Evolutionary conservation across 768 basidiomycete species (phyloP).

Genomic region (Trametes cinnabarina): DNA sequence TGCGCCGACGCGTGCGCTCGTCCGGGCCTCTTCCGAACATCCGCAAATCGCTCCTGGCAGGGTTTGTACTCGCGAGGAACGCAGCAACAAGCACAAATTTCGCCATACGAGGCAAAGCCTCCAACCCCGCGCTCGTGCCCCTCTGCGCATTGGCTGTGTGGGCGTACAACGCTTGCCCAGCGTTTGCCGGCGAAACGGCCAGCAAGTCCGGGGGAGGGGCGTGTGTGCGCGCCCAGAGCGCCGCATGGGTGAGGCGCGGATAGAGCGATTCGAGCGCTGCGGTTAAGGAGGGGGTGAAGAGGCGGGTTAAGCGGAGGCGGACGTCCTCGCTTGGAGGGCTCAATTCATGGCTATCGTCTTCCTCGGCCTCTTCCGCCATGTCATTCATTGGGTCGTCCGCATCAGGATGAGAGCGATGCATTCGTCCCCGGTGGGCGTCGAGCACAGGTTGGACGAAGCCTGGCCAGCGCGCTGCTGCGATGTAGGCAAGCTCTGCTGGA

Average conservation of each 20-base stretch:
- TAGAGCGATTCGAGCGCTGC: conserved; percentile 64
- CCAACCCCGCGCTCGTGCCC: conserved; percentile 22
- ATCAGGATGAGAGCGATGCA: conserved; percentile 16
- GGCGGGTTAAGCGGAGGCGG: conserved; percentile 61
- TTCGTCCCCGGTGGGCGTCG: conserved; percentile 33
- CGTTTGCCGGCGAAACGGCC: conserved; percentile 25
- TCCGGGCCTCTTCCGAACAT: conserved; percentile 79
- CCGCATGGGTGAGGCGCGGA: conserved; percentile 64
- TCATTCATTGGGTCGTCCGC: conserved; percentile 7
- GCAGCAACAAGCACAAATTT: conserved; percentile 75
- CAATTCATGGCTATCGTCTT: conserved; percentile 26
- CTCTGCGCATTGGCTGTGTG: neutral
- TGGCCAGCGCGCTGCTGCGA: conserved; percentile 79
- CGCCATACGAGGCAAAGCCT: conserved; percentile 59
- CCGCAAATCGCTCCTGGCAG: conserved; percentile 71
- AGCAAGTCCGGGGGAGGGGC: conserved; percentile 45
- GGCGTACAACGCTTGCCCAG: conserved; percentile 16
- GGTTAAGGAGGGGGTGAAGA: conserved; percentile 62
- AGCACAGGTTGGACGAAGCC: conserved; percentile 71
- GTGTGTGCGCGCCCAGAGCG: conserved; percentile 58
- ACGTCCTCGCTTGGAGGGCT: conserved; percentile 51
- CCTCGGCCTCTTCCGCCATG: neutral
- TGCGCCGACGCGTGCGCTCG: conserved; percentile 58
- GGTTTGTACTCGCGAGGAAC: conserved; percentile 84
- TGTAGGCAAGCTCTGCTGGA: conserved; percentile 68